Evolutionary conservation across 352 stramenopile species (phyloP).

Genomic region (Phytophthora quininea): DNA sequence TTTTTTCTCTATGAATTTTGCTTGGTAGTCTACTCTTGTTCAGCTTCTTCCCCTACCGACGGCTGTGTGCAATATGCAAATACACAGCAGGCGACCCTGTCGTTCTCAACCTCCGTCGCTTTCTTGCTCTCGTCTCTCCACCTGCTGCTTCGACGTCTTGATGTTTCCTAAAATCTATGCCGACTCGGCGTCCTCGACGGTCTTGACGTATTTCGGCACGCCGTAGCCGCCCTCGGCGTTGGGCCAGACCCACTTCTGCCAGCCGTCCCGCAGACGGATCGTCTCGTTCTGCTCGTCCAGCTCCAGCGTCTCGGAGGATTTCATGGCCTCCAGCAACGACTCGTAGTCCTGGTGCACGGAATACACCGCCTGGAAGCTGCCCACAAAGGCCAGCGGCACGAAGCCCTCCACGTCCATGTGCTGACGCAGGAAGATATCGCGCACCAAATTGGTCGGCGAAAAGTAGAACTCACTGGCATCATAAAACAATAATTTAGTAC

Average conservation of each 20-base stretch:
- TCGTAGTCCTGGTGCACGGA: constrained; percentile 86
- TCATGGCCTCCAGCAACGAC: constrained; percentile 77
- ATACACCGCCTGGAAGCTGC: constrained; percentile 89
- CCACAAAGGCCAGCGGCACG: constrained; percentile 89
- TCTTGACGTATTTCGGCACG: constrained; percentile 90
- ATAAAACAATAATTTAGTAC: no score
- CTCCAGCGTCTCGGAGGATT: constrained; percentile 69
- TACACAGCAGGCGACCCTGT: constrained; percentile 13
- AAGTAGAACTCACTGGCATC: constrained; percentile 86
- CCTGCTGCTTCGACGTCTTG: not conserved
- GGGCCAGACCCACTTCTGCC: constrained; percentile 90
- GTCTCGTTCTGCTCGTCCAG: constrained; percentile 91
- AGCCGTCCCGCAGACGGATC: constrained; percentile 85
- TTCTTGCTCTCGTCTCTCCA: not conserved
- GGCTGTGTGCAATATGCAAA: constrained; percentile 30
- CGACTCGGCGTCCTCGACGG: constrained; percentile 30
- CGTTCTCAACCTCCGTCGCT: constrained; percentile 2
- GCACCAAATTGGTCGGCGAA: constrained; percentile 81
- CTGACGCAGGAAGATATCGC: constrained; percentile 84
- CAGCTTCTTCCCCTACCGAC: constrained; percentile 20
- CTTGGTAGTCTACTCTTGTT: constrained; percentile 44
- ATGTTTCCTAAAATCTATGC: constrained; percentile 26
- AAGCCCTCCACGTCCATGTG: constrained; percentile 90
- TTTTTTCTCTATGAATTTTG: constrained; percentile 37
- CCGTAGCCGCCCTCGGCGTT: constrained; percentile 87